Percentiles rank a stretch among this genome's conserved stretches.
Evolutionary conservation across 345 rosid species (phyloP).

Genomic region (Linum tenue): DNA sequence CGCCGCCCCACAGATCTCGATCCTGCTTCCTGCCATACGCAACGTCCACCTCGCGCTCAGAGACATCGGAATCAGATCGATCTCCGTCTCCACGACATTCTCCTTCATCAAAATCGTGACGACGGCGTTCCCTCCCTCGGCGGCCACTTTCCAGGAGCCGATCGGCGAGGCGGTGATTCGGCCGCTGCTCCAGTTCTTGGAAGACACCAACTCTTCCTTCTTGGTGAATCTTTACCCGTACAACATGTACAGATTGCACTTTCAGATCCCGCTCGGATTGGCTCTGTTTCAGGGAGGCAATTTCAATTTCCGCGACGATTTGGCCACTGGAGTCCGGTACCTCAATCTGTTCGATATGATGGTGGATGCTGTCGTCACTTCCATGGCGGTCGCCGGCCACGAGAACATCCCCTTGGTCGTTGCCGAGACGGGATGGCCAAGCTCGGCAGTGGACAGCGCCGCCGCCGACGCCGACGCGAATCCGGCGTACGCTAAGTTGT

Average conservation of each 20-base stretch:
- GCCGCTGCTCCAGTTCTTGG: conserved; percentile 70
- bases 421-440: conserved; percentile 95
- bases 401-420: conserved; percentile 67
- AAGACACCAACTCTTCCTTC: conserved; percentile 66
- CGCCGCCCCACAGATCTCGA: conserved; percentile 33
- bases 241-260: conserved; percentile 54
- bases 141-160: conserved; percentile 63
- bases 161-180: conserved; percentile 39
- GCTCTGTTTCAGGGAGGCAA: conserved; percentile 73
- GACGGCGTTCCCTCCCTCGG: conserved; percentile 73
- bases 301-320: conserved; percentile 69
- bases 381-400: conserved; percentile 74
- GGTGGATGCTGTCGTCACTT: conserved; percentile 65
- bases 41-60: conserved; percentile 45
- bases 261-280: conserved; percentile 70
- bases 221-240: conserved; percentile 73
- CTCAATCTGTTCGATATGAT: conserved; percentile 82
- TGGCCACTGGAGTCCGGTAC: conserved; percentile 69
- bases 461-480: conserved; percentile 65
- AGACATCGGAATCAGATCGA: conserved; percentile 52
- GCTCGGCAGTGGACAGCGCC: conserved; percentile 35
- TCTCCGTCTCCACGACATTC: conserved; percentile 74
- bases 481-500: conserved; percentile 49
- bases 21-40: conserved; percentile 58
- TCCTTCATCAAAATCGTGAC: conserved; percentile 62